Conservation (phyloP, 305 asterid species). For the Solanum hybrid region DNA sequence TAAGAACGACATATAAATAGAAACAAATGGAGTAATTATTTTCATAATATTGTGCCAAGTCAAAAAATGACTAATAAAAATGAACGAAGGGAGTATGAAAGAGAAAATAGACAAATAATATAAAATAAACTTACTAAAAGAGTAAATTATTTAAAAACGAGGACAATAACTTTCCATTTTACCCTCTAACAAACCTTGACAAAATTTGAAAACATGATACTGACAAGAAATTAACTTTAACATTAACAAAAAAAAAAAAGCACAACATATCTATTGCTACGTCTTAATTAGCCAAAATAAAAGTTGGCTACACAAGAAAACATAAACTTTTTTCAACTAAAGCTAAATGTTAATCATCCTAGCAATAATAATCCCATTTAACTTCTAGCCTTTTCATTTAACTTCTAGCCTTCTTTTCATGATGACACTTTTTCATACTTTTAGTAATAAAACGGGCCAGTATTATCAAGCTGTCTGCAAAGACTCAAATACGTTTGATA, state of each 20-base stretch:
- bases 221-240: neutral
- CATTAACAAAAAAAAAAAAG: neutral
- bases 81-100: neutral
- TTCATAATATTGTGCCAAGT: neutral
- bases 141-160: too few relatives aligned
- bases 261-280: neutral
- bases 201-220: neutral
- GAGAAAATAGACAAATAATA: too few relatives aligned
- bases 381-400: neutral
- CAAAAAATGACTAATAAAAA: neutral
- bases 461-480: constrained; percentile 65
- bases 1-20: rapidly evolving
- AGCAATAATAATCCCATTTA: neutral
- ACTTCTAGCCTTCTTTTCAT: neutral
- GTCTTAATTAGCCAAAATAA: neutral
- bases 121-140: neutral
- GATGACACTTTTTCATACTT: neutral
- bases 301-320: neutral
- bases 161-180: neutral
- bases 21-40: too few relatives aligned
- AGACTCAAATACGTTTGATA: constrained; percentile 45
- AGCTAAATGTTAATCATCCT: neutral
- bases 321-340: neutral
- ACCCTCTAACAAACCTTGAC: neutral
- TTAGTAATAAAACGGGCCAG: constrained; percentile 42